phyloP scores from a whole-genome alignment of 2,329 filamentous ascomycete species.

The Cladosporium sp. region DNA sequence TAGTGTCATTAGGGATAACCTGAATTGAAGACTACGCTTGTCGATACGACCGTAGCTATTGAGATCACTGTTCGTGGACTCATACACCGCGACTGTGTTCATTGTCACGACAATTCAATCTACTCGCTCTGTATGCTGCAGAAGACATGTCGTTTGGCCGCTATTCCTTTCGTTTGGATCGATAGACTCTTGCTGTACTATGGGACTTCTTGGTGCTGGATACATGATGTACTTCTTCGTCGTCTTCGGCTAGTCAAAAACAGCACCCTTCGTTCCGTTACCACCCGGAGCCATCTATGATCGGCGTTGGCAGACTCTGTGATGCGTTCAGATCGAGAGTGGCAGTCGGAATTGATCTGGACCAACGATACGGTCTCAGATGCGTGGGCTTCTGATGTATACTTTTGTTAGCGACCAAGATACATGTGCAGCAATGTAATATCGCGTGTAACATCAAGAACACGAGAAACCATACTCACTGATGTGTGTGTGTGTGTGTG shows the following conservation, averaged over 20 bases:
- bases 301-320: background rate
- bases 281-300: background rate
- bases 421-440: background rate
- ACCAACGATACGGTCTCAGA: background rate
- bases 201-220: background rate
- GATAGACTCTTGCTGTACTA: background rate
- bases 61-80: too few species aligned
- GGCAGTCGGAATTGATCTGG: background rate
- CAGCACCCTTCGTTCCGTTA: background rate
- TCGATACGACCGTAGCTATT: background rate
- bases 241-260: background rate
- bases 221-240: background rate
- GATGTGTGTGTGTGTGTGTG: too few species aligned
- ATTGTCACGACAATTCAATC: background rate
- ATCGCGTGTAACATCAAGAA: background rate
- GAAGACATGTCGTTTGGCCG: background rate
- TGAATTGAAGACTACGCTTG: background rate
- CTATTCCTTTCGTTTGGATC: background rate
- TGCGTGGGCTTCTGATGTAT: background rate
- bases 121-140: background rate
- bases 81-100: too few species aligned
- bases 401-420: background rate
- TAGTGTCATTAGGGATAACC: background rate
- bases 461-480: background rate
- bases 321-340: background rate